A percentile compares a stretch with the other conserved stretches of the same genome.
Evolutionary conservation across 805 yeast species (phyloP).

Genomic region (Cyberlindnera lachancei): DNA sequence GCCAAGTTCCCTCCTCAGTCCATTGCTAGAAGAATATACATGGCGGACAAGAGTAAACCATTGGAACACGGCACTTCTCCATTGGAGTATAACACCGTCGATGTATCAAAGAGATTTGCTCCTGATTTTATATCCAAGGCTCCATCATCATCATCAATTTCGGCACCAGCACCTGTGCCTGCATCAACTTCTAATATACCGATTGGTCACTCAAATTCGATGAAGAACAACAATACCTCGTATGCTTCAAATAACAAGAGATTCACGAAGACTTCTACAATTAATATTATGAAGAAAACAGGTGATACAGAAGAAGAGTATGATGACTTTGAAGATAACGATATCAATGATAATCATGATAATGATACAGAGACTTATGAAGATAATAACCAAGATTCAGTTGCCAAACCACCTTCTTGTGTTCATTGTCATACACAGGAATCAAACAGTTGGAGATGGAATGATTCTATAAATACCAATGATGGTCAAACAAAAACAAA

Average conservation of each 20-base stretch:
- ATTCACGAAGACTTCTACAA: not conserved
- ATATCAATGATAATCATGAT: too few species aligned
- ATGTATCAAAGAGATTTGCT: conserved; percentile 21
- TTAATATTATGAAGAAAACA: not conserved
- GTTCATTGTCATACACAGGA: conserved; percentile 20
- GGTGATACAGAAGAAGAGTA: not conserved
- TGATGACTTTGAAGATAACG: too few species aligned
- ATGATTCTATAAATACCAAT: too few species aligned
- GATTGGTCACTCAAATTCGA: too few species aligned
- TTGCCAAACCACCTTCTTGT: conserved; percentile 16
- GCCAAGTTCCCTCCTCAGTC: conserved; percentile 21
- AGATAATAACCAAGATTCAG: too few species aligned
- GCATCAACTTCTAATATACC: not conserved
- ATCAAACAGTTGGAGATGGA: conserved; percentile 23
- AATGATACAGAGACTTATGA: too few species aligned
- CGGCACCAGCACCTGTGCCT: not conserved
- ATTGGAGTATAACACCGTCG: conserved; percentile 3
- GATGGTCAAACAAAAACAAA: conserved; percentile 16
- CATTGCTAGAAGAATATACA: conserved; percentile 21
- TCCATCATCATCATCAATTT: not conserved
- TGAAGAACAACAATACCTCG: too few species aligned
- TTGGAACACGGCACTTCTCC: conserved; percentile 7
- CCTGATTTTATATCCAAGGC: conserved; percentile 19
- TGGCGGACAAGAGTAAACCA: conserved; percentile 18
- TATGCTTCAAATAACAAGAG: not conserved